Percentiles rank a stretch among this genome's conserved stretches.
These are phyloP conservation scores for Asparagopsis taxiformis DNA, from an alignment of 31 red algal genomes.

Conservation along the genomic window DNA sequence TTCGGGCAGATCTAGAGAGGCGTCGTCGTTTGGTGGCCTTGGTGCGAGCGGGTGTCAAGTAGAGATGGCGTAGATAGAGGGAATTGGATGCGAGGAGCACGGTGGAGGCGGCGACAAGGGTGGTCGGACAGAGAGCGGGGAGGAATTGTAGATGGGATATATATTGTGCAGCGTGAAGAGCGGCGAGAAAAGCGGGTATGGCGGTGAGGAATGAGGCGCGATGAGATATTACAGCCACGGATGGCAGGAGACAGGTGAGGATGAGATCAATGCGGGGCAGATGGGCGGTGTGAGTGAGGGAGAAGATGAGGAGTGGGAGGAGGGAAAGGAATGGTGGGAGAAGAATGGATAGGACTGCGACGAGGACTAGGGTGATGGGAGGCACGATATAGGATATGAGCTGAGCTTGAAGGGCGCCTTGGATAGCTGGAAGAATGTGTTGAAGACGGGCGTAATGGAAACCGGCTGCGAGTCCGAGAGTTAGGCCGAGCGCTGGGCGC, in stretches of 20 bases:
- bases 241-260: not conserved
- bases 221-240: not conserved
- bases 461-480: no score
- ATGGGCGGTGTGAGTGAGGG: not conserved
- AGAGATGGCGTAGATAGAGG: not conserved
- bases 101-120: not conserved
- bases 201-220: not conserved
- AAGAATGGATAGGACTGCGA: not conserved
- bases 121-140: not conserved
- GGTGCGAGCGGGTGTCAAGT: not conserved
- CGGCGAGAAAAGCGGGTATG: not conserved
- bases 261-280: slow-evolving; percentile 3
- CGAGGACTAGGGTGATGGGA: not conserved
- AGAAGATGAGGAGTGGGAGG: not conserved
- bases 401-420: slow-evolving; percentile 3
- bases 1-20: not conserved
- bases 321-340: slow-evolving; percentile 1
- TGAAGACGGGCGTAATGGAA: no score
- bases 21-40: not conserved
- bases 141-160: not conserved
- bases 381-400: not conserved
- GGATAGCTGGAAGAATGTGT: slow-evolving; percentile 1
- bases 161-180: not conserved
- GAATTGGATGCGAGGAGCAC: not conserved
- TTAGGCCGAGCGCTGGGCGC: no score